Base-by-base conservation (phyloP, 169 alveolate genomes). In the Perkinsus olseni region DNA sequence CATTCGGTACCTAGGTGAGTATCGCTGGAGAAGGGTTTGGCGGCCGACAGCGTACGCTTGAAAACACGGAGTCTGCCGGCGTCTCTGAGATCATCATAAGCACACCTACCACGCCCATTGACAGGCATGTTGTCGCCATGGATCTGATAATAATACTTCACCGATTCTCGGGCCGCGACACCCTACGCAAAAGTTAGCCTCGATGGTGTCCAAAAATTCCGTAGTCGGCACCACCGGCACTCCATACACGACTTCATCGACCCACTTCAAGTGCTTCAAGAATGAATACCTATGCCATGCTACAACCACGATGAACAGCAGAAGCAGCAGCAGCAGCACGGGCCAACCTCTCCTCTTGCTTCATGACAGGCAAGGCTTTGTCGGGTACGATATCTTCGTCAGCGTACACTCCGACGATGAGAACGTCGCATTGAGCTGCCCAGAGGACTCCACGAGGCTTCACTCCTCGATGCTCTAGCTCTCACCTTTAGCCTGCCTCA, bases 251-350 rank as follows among this genome's bases (percentile, higher is more conserved):
- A 96, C 95, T 92, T 96, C 97, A 50, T 95, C 97, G 1, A 95
- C 96, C 98, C 98, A 96, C 95, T 96, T 96, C 92, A 98, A 96
- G 21, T 97, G 96, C n/a, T 96, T 95, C 8, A 96, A 96, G 36
- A 96, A 94, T 1, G 96, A 95, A 38, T 95, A 95, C 31, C 82
- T 62, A 24, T 62, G 0, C 13, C 28, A 62, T 62, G 17, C 31
- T 13, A 24, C 34, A 28, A 62, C 31, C 82, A 28, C 82, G 31
- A 21, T 28, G 1, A 4, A 24, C 82, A 13, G 82, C 1, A n/a
- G n/a, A n/a, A n/a, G n/a, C n/a, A n/a, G n/a, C n/a, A n/a, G n/a
- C 36, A 62, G 31, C 82, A 62, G 1, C 36, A 8, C 31, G 50
- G 50, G 11, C 82, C 34, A 21, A 62, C 92, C 95, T 97, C 92